These are phyloP conservation scores for Fusarium drepaniforme DNA, from an alignment of 2,329 filamentous ascomycete genomes.

Conservation along the genomic window DNA sequence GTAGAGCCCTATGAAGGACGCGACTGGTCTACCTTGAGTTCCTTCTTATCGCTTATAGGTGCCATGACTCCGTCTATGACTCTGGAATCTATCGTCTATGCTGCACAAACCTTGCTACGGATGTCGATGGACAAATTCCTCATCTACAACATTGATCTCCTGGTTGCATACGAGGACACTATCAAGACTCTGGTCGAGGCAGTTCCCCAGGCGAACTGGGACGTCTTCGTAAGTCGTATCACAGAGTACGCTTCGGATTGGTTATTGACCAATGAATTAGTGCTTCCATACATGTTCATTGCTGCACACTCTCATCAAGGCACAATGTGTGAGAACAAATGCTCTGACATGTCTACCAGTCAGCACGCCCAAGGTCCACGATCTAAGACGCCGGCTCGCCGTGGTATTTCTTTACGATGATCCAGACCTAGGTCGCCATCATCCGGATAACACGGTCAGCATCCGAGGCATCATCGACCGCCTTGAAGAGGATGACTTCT, in stretches of 20 bases:
- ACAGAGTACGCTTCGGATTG: neutral
- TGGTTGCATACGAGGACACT: constrained; percentile 55
- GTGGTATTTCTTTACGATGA: constrained; percentile 72
- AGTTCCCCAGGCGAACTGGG: constrained; percentile 54
- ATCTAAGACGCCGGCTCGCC: constrained; percentile 76
- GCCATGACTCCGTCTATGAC: constrained; percentile 53
- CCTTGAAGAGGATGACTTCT: constrained; percentile 63
- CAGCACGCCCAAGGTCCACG: constrained; percentile 61
- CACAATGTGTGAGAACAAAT: constrained; percentile 67
- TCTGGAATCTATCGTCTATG: constrained; percentile 51
- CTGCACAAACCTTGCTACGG: constrained; percentile 62
- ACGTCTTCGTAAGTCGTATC: constrained; percentile 55
- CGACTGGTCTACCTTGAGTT: constrained; percentile 60
- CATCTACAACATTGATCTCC: constrained; percentile 56
- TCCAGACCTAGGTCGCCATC: constrained; percentile 53
- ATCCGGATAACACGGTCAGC: constrained; percentile 56
- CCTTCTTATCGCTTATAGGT: constrained; percentile 58
- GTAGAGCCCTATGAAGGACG: constrained; percentile 50
- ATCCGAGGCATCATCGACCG: constrained; percentile 60
- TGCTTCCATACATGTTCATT: constrained; percentile 62
- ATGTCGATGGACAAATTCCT: constrained; percentile 68
- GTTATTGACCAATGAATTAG: constrained; percentile 48
- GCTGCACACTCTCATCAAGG: constrained; percentile 58
- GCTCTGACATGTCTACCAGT: constrained; percentile 71
- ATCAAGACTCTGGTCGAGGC: constrained; percentile 57